Evolutionary conservation across 805 yeast genomes (phyloP).

Genomic region (Yarrowia sp.): DNA sequence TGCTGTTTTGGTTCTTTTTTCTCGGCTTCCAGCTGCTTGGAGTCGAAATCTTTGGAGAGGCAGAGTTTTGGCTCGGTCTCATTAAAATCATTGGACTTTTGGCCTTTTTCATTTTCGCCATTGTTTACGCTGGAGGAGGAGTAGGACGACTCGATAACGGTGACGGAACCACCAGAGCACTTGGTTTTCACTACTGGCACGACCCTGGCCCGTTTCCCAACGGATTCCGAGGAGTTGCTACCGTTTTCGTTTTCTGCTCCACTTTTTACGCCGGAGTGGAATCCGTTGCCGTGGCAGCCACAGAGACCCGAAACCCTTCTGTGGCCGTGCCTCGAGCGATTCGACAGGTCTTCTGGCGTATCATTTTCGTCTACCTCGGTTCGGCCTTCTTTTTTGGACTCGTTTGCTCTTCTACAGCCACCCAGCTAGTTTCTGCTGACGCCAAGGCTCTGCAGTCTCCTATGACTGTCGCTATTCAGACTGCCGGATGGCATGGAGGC

Average conservation of each 20-base stretch:
- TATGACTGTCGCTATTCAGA: constrained; percentile 47
- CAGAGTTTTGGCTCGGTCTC: constrained; percentile 57
- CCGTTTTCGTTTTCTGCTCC: constrained; percentile 56
- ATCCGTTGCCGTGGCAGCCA: constrained; percentile 60
- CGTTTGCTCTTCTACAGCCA: constrained; percentile 56
- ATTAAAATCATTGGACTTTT: constrained; percentile 55
- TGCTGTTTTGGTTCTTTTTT: constrained; percentile 53
- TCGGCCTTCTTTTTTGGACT: constrained; percentile 57
- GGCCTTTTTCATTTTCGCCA: constrained; percentile 54
- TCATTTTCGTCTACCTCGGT: constrained; percentile 54
- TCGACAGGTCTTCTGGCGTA: constrained; percentile 55
- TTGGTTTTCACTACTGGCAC: constrained; percentile 60
- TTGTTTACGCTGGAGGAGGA: constrained; percentile 55
- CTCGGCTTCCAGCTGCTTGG: constrained; percentile 48
- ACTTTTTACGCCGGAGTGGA: constrained; percentile 61
- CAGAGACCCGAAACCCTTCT: constrained; percentile 60
- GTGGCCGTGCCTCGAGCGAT: constrained; percentile 60
- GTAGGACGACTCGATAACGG: constrained; percentile 37
- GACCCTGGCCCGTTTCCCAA: constrained; percentile 47
- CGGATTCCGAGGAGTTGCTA: constrained; percentile 51
- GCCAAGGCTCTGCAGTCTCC: constrained; percentile 51
- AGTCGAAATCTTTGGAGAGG: constrained; percentile 57
- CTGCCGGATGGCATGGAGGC: constrained; percentile 52
- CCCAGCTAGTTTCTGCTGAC: constrained; percentile 42
- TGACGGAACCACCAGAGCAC: constrained; percentile 47